These are phyloP conservation scores for Penstemon newberryi DNA, from an alignment of 257 asterid species.

Conservation along the genomic window DNA sequence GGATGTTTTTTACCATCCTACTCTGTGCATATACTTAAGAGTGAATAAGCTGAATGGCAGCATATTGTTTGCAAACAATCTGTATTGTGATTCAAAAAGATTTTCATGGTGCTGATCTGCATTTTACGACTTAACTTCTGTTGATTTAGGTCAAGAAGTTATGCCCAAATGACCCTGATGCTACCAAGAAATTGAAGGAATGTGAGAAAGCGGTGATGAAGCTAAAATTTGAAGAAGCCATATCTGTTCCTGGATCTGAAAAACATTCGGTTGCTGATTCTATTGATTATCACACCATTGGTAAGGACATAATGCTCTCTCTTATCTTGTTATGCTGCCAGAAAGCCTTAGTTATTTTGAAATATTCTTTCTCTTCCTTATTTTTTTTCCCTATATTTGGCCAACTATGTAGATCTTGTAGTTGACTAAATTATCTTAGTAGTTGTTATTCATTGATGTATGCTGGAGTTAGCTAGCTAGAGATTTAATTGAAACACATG, in stretches of 20 bases:
- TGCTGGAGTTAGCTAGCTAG: constrained; percentile 16
- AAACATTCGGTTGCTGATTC: constrained; percentile 74
- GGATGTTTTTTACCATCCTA: too few species aligned
- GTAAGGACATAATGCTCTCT: constrained; percentile 36
- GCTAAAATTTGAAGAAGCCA: constrained; percentile 96
- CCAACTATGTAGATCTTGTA: constrained; percentile 11
- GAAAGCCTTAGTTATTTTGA: constrained; percentile 17
- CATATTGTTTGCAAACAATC: too few species aligned
- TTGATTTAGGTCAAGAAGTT: constrained; percentile 46
- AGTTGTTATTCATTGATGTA: constrained; percentile 14
- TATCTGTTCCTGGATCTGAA: constrained; percentile 69
- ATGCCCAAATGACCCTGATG: constrained; percentile 57
- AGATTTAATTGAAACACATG: constrained; percentile 16
- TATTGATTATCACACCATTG: constrained; percentile 73
- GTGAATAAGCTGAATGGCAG: too few species aligned
- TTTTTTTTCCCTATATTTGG: constrained; percentile 4
- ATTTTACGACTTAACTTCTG: not conserved
- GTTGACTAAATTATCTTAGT: not conserved
- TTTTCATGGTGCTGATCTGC: not conserved
- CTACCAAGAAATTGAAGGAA: constrained; percentile 53
- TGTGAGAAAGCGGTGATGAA: constrained; percentile 96
- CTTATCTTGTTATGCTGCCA: not conserved
- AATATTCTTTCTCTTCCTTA: constrained; percentile 14
- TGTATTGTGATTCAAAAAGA: too few species aligned
- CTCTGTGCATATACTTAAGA: too few species aligned